A percentile compares a stretch with the other conserved stretches of the same genome.
phyloP scores from a whole-genome alignment of 129 eudicot genomes.

The Glebionis coronaria region DNA sequence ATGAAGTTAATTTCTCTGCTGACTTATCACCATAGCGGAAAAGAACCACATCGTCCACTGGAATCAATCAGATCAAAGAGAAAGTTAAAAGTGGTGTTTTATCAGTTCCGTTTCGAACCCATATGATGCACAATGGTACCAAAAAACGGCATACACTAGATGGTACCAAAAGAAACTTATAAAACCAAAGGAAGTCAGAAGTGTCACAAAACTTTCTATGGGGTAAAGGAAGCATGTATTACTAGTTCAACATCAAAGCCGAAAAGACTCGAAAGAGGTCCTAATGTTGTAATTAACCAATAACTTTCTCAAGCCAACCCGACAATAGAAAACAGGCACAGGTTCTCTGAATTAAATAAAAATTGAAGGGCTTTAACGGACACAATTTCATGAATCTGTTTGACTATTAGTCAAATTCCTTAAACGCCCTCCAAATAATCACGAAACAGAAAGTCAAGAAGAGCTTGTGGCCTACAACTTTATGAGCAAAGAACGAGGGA shows the following conservation, averaged over 20 bases:
- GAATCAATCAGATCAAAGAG: slow-evolving; percentile 24
- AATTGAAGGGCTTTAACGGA: too few relatives aligned
- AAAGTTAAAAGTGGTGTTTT: not conserved
- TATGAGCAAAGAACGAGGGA: not conserved
- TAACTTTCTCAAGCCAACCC: too few relatives aligned
- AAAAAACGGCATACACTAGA: too few relatives aligned
- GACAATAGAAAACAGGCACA: not conserved
- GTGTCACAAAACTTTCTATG: too few relatives aligned
- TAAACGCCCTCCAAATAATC: not conserved
- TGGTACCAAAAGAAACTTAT: too few relatives aligned
- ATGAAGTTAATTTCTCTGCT: slow-evolving; percentile 43
- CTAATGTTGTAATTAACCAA: too few relatives aligned
- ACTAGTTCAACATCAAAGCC: too few relatives aligned
- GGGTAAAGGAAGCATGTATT: too few relatives aligned
- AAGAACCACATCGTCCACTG: slow-evolving; percentile 90
- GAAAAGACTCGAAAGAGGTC: too few relatives aligned
- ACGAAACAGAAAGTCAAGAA: slow-evolving; percentile 3
- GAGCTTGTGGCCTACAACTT: not conserved
- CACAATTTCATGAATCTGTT: not conserved
- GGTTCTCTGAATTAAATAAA: not conserved
- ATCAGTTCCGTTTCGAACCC: not conserved
- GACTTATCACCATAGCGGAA: slow-evolving; percentile 73
- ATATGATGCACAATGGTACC: not conserved
- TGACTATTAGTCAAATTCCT: slow-evolving; percentile 4
- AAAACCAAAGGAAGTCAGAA: too few relatives aligned